Evolutionary conservation across 2,329 filamentous ascomycete species (phyloP).

Genomic region (Sphaerostilbella broomeana): DNA sequence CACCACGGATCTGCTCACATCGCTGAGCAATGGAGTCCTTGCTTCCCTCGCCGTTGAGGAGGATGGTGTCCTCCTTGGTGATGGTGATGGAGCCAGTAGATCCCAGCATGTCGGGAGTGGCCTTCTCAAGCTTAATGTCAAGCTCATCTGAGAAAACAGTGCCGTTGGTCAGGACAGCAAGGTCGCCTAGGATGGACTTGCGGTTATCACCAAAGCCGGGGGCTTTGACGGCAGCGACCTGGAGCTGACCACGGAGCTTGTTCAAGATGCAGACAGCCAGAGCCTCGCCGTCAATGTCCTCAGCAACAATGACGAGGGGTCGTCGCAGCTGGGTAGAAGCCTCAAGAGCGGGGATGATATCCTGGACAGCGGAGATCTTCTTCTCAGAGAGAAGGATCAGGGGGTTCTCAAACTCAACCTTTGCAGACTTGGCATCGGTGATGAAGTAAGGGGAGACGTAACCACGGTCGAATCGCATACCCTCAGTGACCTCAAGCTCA

Average conservation of each 20-base stretch:
- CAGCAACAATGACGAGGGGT: slow-evolving; percentile 95
- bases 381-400: slow-evolving; percentile 98
- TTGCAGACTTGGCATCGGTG: slow-evolving; percentile 96
- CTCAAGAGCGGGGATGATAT: slow-evolving; percentile 97
- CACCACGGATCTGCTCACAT: slow-evolving; percentile 97
- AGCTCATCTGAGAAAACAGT: slow-evolving; percentile 98
- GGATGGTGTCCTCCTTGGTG: slow-evolving; percentile 99
- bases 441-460: slow-evolving; percentile 99
- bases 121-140: slow-evolving; percentile 98
- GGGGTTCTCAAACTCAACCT: slow-evolving; percentile 99
- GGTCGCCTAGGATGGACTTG: slow-evolving; percentile 97
- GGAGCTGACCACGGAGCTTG: slow-evolving; percentile 99
- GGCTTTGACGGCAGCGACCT: slow-evolving; percentile 97
- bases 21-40: slow-evolving; percentile 91
- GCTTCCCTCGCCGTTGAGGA: slow-evolving; percentile 92
- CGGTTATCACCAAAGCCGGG: slow-evolving; percentile 99
- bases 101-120: slow-evolving; percentile 89
- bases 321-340: slow-evolving; percentile 92
- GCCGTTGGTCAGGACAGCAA: slow-evolving; percentile 91
- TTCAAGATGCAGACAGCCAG: slow-evolving; percentile 98
- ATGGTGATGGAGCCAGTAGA: slow-evolving; percentile 98
- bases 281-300: slow-evolving; percentile 98
- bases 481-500: slow-evolving; percentile 97
- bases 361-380: slow-evolving; percentile 99
- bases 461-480: slow-evolving; percentile 99